Conservation (phyloP, 176 grass and related monocot genomes). For the Urochloa ruziziensis region DNA sequence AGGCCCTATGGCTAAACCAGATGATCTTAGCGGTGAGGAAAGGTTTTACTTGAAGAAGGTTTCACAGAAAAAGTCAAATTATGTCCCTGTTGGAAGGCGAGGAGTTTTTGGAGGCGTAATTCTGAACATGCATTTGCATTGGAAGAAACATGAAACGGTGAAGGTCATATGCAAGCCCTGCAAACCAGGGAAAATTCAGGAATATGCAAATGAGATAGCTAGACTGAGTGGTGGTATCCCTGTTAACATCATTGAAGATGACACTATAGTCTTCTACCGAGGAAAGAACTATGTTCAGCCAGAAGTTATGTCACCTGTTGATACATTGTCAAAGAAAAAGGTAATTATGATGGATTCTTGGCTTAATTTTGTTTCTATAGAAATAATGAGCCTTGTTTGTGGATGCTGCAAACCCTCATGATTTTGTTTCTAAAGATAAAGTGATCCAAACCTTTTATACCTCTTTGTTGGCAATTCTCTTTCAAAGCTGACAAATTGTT, state of each 20-base stretch:
- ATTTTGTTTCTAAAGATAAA: background rate
- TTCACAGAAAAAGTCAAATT: conserved; percentile 91
- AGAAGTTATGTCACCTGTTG: conserved; percentile 90
- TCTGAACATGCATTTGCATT: conserved; percentile 97
- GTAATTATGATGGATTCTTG: conserved; percentile 9
- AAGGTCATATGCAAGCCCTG: conserved; percentile 92
- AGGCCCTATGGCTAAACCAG: conserved; percentile 60
- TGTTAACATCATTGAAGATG: conserved; percentile 67
- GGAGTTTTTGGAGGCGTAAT: conserved; percentile 92
- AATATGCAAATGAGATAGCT: conserved; percentile 77
- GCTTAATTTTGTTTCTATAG: background rate
- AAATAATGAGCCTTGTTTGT: background rate
- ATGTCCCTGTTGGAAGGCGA: conserved; percentile 84
- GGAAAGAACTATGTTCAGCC: conserved; percentile 92
- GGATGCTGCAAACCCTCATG: background rate
- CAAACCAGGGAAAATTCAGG: conserved; percentile 81
- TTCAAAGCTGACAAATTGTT: background rate
- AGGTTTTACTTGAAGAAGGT: conserved; percentile 87
- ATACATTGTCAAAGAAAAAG: conserved; percentile 96
- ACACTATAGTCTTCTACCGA: conserved; percentile 83
- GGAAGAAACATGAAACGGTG: conserved; percentile 97
- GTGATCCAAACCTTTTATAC: background rate
- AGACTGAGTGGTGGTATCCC: conserved; percentile 76
- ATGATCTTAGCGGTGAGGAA: conserved; percentile 69
- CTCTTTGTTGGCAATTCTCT: background rate